A percentile compares a stretch with the other conserved stretches of the same genome.
Conservation (phyloP, 148 eudicot species). For the Rhododendron kiyosumense region DNA sequence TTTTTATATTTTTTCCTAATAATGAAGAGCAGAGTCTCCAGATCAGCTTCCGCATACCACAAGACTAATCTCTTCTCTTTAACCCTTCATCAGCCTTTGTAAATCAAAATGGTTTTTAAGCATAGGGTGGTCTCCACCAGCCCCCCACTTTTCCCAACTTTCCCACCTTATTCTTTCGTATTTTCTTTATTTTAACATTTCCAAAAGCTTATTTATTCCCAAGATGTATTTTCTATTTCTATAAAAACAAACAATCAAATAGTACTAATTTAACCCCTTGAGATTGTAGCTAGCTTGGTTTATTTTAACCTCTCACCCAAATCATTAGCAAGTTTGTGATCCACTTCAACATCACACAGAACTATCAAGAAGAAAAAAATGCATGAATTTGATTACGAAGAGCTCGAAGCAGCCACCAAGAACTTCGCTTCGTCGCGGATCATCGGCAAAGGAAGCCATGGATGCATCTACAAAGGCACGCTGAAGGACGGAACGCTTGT, state of each 20-base stretch:
- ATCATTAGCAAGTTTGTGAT: neutral
- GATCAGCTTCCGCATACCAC: accelerated
- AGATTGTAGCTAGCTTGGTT: neutral
- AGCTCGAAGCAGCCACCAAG: slow-evolving; percentile 56
- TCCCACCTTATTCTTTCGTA: neutral
- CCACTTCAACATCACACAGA: neutral
- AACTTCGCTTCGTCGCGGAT: slow-evolving; percentile 49
- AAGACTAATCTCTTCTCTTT: too few species aligned
- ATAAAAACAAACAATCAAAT: neutral
- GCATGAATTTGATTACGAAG: slow-evolving; percentile 53
- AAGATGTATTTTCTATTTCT: neutral
- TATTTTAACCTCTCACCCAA: neutral
- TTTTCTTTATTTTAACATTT: neutral
- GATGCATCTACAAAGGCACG: slow-evolving; percentile 60
- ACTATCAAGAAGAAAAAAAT: slow-evolving; percentile 13
- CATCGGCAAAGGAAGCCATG: slow-evolving; percentile 85
- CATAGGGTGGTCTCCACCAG: too few species aligned
- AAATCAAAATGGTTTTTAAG: too few species aligned
- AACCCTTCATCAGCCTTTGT: too few species aligned
- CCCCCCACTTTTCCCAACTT: neutral
- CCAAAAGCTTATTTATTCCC: slow-evolving; percentile 19
- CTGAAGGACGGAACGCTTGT: slow-evolving; percentile 41
- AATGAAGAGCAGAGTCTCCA: too few species aligned
- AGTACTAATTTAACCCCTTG: neutral
- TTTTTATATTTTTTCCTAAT: neutral